Conservation (phyloP, 2,329 filamentous ascomycete genomes). For the Pestalotiopsis sp. region DNA sequence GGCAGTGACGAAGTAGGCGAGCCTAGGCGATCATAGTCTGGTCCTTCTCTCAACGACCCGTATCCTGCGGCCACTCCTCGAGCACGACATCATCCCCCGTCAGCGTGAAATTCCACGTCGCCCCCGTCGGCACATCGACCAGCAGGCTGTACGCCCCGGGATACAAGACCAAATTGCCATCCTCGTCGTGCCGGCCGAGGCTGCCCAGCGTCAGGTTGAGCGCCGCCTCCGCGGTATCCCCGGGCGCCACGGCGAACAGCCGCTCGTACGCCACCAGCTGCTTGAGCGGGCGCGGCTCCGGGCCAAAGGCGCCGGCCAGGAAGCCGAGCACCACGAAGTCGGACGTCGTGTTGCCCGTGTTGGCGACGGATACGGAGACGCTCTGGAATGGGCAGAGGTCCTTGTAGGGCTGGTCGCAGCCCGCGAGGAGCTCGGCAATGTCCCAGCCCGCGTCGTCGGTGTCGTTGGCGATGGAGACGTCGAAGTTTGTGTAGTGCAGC, state of each 20-base stretch:
- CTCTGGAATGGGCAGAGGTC: conserved; percentile 42
- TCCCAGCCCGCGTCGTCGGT: conserved; percentile 13
- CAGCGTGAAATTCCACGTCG: conserved; percentile 41
- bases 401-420: conserved; percentile 31
- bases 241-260: conserved; percentile 30
- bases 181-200: conserved; percentile 44
- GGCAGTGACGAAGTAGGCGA: too few species aligned
- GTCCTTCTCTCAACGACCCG: neutral
- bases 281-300: conserved; percentile 47
- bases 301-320: conserved; percentile 39
- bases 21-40: neutral
- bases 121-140: conserved; percentile 40
- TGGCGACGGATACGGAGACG: conserved; percentile 40
- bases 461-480: conserved; percentile 9
- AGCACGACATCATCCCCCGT: conserved; percentile 39
- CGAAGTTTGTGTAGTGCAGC: conserved; percentile 51
- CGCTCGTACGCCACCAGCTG: conserved; percentile 45
- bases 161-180: conserved; percentile 47
- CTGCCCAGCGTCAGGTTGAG: conserved; percentile 46
- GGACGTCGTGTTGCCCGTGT: conserved; percentile 40
- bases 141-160: conserved; percentile 46
- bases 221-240: conserved; percentile 26
- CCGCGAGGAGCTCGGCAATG: conserved; percentile 37
- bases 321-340: conserved; percentile 49
- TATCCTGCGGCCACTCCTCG: conserved; percentile 32